phyloP scores from a whole-genome alignment of 2,329 filamentous ascomycete species.

The Fusarium brevicatenulatum region DNA sequence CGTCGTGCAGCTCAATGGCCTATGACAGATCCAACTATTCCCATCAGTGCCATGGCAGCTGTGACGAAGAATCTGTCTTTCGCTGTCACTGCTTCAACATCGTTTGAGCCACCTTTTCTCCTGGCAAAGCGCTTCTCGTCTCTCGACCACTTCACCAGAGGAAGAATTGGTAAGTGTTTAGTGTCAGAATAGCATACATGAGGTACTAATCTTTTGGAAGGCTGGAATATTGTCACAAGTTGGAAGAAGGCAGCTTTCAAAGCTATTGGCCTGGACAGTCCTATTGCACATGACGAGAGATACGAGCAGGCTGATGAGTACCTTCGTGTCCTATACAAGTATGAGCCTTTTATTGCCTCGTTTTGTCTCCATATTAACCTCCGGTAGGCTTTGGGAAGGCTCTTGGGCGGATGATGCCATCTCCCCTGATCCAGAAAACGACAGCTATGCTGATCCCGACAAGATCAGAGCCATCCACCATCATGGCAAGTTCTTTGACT shows the following conservation, averaged over 20 bases:
- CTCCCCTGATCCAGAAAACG: slow-evolving; percentile 60
- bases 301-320: slow-evolving; percentile 72
- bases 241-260: slow-evolving; percentile 67
- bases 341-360: not conserved
- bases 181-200: accelerated
- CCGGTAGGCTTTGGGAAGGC: slow-evolving; percentile 60
- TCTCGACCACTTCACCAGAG: slow-evolving; percentile 69
- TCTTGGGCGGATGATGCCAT: slow-evolving; percentile 69
- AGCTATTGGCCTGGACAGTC: slow-evolving; percentile 67
- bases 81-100: slow-evolving; percentile 70
- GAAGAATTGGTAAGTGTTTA: slow-evolving; percentile 54
- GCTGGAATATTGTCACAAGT: slow-evolving; percentile 73
- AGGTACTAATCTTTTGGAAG: slow-evolving; percentile 36
- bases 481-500: slow-evolving; percentile 64
- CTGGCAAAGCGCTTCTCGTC: slow-evolving; percentile 71
- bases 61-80: slow-evolving; percentile 72
- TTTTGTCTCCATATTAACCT: too few relatives aligned
- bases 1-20: slow-evolving; percentile 72
- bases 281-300: slow-evolving; percentile 69
- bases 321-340: slow-evolving; percentile 70
- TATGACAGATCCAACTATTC: slow-evolving; percentile 71
- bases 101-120: slow-evolving; percentile 70
- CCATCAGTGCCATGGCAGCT: slow-evolving; percentile 73
- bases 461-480: slow-evolving; percentile 71
- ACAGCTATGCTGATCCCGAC: slow-evolving; percentile 67